Evolutionary conservation across 805 yeast genomes (phyloP), one percentile per base, ranked within the genome.

Genomic region (Kodamaea leandrae): DNA sequence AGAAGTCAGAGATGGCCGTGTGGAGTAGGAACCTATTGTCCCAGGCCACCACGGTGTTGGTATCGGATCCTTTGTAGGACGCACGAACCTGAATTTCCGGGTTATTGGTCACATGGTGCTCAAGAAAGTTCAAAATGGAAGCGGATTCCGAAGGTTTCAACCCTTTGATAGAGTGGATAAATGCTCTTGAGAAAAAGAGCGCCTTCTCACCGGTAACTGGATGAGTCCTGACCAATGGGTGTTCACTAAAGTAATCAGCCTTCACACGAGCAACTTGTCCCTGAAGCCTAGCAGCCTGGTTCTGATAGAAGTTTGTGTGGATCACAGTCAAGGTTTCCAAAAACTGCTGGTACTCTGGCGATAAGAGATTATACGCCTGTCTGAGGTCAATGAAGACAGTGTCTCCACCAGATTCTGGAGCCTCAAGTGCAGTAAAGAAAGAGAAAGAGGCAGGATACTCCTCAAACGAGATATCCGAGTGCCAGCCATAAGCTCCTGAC

Each of bases 81-180:
- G 59, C 60, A 43, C 61, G 47, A 4, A 57, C 58, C 41, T 57
- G 61, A 32, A 54, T 30, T 36, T 57, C 61, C 4, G 58, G 58
- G 42, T 54, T 57, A 32, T 44, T 46, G 33, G 47, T 39, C 7
- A 52, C 43, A 39, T 57, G 61, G 29, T 50, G 45, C 14, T 51
- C 53, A 38, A 57, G 46, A 39, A 57, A 57, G 38, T 46, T 46
- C 39, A 57, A 48, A 24, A 57, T 45, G 5, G 55, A 47, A 16
- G 42, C 51, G 4, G 59, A 54, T 42, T 57, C 61, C 20, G 39
- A 28, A 8, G 45, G 43, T 47, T 57, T 57, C 28, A 55, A 32
- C 6, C 60, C 61, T 34, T 55, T 54, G 38, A 57, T 49, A 24
- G 48, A 48, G 36, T 51, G 54, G 23, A 48, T 46, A 35, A 55